A percentile compares a stretch with the other conserved stretches of the same genome.
These are phyloP conservation scores for Chloromonas sp. DNA, from an alignment of 163 green algal genomes.

Conservation along the genomic window DNA sequence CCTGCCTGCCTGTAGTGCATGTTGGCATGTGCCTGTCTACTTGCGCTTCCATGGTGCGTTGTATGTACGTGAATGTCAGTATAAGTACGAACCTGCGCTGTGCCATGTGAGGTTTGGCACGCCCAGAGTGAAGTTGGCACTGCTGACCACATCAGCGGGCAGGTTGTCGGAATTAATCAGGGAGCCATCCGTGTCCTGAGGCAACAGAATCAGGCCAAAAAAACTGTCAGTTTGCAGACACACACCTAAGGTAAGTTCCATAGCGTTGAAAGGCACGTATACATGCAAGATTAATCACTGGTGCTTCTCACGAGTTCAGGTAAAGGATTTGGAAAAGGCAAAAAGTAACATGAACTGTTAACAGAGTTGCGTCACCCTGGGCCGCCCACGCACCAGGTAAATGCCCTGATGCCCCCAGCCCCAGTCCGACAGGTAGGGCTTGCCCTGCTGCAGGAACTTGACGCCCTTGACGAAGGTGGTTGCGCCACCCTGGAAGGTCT, in stretches of 20 bases:
- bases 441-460: slow-evolving; percentile 25
- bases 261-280: not conserved
- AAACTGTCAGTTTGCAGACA: not conserved
- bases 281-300: not conserved
- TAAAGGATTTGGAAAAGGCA: too few relatives aligned
- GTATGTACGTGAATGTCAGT: too few relatives aligned
- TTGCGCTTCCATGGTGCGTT: too few relatives aligned
- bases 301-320: too few relatives aligned
- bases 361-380: too few relatives aligned
- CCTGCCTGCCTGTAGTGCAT: too few relatives aligned
- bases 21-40: too few relatives aligned
- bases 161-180: slow-evolving; percentile 29
- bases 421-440: slow-evolving; percentile 29
- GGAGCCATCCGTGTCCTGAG: slow-evolving; percentile 39
- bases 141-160: not conserved
- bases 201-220: not conserved
- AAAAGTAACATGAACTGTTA: too few relatives aligned
- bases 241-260: not conserved
- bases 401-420: slow-evolving; percentile 48
- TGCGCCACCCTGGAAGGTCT: slow-evolving; percentile 43
- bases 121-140: slow-evolving; percentile 10
- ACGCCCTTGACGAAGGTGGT: slow-evolving; percentile 34
- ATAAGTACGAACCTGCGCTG: not conserved
- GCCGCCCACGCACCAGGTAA: not conserved
- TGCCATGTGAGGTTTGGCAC: slow-evolving; percentile 28